phyloP scores from a whole-genome alignment of 2,329 filamentous ascomycete genomes.

The Mycocentrospora acerina region DNA sequence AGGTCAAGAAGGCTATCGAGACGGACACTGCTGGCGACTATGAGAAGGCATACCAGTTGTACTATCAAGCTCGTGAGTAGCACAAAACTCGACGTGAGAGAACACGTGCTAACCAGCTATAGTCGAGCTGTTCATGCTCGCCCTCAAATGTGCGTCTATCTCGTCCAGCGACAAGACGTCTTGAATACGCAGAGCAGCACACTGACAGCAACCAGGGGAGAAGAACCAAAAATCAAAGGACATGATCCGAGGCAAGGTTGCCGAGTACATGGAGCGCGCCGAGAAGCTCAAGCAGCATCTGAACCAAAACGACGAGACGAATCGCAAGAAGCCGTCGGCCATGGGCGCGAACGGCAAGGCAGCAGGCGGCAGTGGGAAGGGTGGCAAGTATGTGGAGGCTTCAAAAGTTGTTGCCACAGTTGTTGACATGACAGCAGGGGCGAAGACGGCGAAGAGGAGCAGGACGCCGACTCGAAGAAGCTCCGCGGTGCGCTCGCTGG shows the following conservation, averaged over 20 bases:
- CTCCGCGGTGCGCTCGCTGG: slow-evolving; percentile 85
- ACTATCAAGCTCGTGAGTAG: slow-evolving; percentile 71
- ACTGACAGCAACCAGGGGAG: slow-evolving; percentile 59
- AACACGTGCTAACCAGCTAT: slow-evolving; percentile 15
- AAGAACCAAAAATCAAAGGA: slow-evolving; percentile 97
- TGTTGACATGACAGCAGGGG: slow-evolving; percentile 44
- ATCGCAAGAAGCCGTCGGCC: slow-evolving; percentile 69
- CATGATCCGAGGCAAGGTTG: slow-evolving; percentile 93
- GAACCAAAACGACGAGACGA: slow-evolving; percentile 66
- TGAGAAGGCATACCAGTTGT: slow-evolving; percentile 92
- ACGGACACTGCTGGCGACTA: slow-evolving; percentile 94
- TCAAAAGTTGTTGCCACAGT: neutral
- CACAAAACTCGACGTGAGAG: neutral
- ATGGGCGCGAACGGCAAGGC: slow-evolving; percentile 72
- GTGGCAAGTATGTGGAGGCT: slow-evolving; percentile 46
- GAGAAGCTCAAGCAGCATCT: slow-evolving; percentile 97
- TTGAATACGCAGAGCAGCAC: neutral
- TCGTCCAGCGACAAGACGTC: neutral
- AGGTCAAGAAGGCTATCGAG: slow-evolving; percentile 97
- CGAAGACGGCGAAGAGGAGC: slow-evolving; percentile 62
- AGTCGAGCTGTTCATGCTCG: slow-evolving; percentile 97
- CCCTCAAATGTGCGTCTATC: slow-evolving; percentile 72
- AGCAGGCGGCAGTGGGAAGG: slow-evolving; percentile 63
- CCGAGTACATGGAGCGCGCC: slow-evolving; percentile 96
- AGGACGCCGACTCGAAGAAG: slow-evolving; percentile 94